A percentile compares a stretch with the other conserved stretches of the same genome.
Conservation (phyloP, 495 filamentous ascomycete species). For the Penicillium cataractarum region DNA sequence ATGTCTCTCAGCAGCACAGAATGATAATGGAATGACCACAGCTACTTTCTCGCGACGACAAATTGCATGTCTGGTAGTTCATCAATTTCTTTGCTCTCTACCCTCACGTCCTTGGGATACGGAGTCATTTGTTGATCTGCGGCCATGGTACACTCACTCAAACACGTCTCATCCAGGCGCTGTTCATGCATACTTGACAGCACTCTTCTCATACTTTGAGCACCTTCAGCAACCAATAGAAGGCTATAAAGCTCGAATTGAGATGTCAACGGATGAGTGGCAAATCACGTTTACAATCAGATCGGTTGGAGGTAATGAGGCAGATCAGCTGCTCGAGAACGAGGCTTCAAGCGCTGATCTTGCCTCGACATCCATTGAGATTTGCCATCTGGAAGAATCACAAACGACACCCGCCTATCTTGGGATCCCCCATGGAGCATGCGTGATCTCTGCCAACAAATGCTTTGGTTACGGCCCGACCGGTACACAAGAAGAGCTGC, state of each 20-base stretch:
- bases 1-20: not conserved
- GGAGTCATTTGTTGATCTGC: not conserved
- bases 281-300: not conserved
- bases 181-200: not conserved
- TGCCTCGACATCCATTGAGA: not conserved
- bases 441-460: not conserved
- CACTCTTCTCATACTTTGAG: not conserved
- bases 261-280: not conserved
- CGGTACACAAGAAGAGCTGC: not conserved
- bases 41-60: not conserved
- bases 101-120: not conserved
- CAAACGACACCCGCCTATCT: not conserved
- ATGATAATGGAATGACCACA: not conserved
- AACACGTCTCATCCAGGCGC: not conserved
- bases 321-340: not conserved
- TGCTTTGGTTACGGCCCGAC: not conserved
- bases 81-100: slow-evolving; percentile 1
- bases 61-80: slow-evolving; percentile 2
- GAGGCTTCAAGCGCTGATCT: not conserved
- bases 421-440: not conserved
- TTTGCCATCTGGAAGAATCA: not conserved
- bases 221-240: not conserved
- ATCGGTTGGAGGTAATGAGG: not conserved
- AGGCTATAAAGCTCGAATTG: not conserved
- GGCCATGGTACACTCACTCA: not conserved